phyloP scores from a whole-genome alignment of 176 grass and related monocot genomes.

The Canna indica region DNA sequence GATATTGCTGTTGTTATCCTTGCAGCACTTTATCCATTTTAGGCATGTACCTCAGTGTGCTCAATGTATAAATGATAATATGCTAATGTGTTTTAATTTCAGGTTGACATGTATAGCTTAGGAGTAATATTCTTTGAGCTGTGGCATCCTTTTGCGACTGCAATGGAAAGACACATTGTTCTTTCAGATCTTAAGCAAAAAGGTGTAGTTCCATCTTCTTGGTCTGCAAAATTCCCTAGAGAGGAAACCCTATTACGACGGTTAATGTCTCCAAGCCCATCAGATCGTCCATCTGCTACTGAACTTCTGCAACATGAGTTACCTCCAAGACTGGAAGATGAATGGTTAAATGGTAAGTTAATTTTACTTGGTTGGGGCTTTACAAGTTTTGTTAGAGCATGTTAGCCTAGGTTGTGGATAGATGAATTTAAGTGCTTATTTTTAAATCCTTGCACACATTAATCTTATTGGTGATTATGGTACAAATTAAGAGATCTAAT shows the following conservation, averaged over 20 bases:
- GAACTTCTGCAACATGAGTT: slow-evolving; percentile 83
- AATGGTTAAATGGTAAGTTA: slow-evolving; percentile 85
- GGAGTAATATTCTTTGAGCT: slow-evolving; percentile 99
- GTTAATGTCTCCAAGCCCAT: slow-evolving; percentile 63
- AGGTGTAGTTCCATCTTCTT: slow-evolving; percentile 46
- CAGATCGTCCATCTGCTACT: slow-evolving; percentile 82
- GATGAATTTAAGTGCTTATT: neutral
- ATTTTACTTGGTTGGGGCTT: neutral
- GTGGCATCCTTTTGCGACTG: slow-evolving; percentile 91
- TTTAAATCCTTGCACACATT: neutral
- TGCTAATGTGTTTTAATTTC: slow-evolving; percentile 10
- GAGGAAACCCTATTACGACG: slow-evolving; percentile 51
- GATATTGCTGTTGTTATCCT: too few relatives aligned
- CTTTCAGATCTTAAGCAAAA: slow-evolving; percentile 95
- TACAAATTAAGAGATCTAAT: too few relatives aligned
- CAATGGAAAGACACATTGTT: slow-evolving; percentile 87
- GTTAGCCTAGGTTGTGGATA: neutral
- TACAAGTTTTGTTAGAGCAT: neutral
- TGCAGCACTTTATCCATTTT: too few relatives aligned
- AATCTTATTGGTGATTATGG: neutral
- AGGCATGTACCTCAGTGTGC: neutral
- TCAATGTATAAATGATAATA: neutral
- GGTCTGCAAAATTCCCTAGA: slow-evolving; percentile 50
- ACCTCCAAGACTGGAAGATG: slow-evolving; percentile 88
- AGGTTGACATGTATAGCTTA: slow-evolving; percentile 98